These are phyloP conservation scores for Neurospora sp. DNA, from an alignment of 495 filamentous ascomycete species.

Conservation along the genomic window DNA sequence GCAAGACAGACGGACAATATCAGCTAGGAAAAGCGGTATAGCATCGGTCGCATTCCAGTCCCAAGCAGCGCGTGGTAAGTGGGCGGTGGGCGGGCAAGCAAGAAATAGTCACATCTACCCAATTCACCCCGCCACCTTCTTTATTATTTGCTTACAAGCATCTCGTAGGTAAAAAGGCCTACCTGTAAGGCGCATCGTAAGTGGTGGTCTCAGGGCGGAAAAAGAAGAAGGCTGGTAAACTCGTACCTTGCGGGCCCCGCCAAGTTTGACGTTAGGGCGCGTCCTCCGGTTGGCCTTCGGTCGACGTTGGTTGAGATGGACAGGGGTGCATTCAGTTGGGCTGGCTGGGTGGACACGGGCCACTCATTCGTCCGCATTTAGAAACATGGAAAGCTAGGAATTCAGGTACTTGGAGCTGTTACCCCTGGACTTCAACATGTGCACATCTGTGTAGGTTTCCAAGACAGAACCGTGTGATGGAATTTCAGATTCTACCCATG, in stretches of 20 bases:
- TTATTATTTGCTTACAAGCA: not conserved
- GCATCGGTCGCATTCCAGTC: not conserved
- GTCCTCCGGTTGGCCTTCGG: not conserved
- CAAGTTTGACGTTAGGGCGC: not conserved
- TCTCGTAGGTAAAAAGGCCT: not conserved
- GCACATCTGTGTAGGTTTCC: not conserved
- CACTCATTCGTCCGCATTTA: not conserved
- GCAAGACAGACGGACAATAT: not conserved
- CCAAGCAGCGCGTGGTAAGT: not conserved
- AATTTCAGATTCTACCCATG: not conserved
- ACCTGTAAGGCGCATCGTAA: not conserved
- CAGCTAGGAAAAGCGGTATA: not conserved
- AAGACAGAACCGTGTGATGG: not conserved
- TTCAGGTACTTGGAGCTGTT: not conserved
- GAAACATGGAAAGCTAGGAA: not conserved
- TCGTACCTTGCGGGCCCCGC: not conserved
- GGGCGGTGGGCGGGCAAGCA: not conserved
- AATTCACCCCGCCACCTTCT: not conserved
- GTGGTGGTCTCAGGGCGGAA: not conserved
- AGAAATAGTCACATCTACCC: not conserved
- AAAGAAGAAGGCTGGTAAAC: slow-evolving; percentile 1
- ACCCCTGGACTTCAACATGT: not conserved
- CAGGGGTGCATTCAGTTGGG: not conserved
- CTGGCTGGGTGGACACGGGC: not conserved
- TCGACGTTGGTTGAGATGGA: not conserved